Evolutionary conservation across 331 rosid genomes (phyloP), one percentile per base, ranked within the genome.

Genomic region (Malus hybrid): DNA sequence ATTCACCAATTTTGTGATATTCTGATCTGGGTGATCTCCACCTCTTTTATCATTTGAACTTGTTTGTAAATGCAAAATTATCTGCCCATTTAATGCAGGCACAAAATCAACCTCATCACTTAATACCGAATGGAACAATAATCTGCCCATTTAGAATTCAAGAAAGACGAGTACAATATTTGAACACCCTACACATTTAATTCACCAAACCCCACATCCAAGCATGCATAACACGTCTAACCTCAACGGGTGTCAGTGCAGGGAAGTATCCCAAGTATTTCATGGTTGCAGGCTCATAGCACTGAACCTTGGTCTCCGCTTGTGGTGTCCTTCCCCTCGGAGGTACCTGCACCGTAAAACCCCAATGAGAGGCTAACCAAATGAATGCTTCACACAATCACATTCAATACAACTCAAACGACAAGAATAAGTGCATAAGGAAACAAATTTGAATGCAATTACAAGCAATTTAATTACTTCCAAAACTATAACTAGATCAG

Each of bases 241-340:
- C 97, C 98, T 89, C 97, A 5, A 71, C 87, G 20, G 82, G 83
- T n/a, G 96, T 79, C 85, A 91, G 80, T 50, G 96, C 96, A 19
- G 97, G 86, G 76, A 74, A 84, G 76, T 19, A 87, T 70, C 97
- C 98, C 77, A 93, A 77, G 82, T 93, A 93, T 70, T 93, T 90
- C 98, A 90, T 93, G 7, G 96, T 93, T 33, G 98, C 98, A 36
- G 98, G 98, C 73, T 93, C 97, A 39, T 93, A 93, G 82, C 98
- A 93, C 77, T 81, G 91, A 74, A 93, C 91, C 82, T 77, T 91
- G 63, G 61, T 85, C 54, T 91, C 92, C 1, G 89, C 85, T 69
- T 90, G 96, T 77, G 83, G 92, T 5, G 93, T 74, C 75, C 89
- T 76, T 73, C 91, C 97, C 77, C 93, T 86, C 7, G 98, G 96